Conservation (phyloP, 768 basidiomycete genomes). For the Phylloporus rhodoxanthus region DNA sequence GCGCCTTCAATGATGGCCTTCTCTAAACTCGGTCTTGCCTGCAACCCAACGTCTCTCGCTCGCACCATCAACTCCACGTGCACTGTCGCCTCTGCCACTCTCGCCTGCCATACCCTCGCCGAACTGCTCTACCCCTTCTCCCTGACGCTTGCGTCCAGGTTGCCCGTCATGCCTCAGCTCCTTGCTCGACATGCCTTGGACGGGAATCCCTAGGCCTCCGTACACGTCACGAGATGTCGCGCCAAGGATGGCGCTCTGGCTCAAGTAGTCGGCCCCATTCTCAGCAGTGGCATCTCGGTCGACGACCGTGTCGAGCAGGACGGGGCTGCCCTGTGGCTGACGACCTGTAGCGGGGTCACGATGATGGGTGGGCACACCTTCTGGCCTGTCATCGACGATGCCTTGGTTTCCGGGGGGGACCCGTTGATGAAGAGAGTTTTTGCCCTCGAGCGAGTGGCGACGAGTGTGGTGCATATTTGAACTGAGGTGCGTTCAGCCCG, state of each 20-base stretch:
- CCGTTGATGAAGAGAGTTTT: constrained; percentile 13
- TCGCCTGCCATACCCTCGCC: constrained; percentile 2
- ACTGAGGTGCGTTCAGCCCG: neutral
- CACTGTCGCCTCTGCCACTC: neutral
- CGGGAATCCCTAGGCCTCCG: constrained; percentile 26
- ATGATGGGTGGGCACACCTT: constrained; percentile 3
- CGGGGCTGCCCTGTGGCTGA: constrained; percentile 11
- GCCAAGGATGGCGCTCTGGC: constrained; percentile 25
- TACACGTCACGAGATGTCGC: constrained; percentile 33
- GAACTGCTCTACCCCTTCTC: constrained; percentile 17
- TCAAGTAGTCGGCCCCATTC: constrained; percentile 5
- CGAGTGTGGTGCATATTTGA: constrained; percentile 12
- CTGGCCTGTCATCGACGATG: constrained; percentile 1
- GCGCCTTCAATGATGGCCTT: neutral
- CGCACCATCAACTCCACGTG: constrained; percentile 1
- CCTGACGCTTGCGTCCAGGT: constrained; percentile 24
- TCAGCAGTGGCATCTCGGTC: constrained; percentile 29
- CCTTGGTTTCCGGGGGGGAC: neutral
- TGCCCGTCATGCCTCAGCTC: constrained; percentile 34
- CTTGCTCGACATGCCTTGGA: constrained; percentile 30
- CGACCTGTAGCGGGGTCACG: constrained; percentile 2
- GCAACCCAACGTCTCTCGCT: constrained; percentile 8
- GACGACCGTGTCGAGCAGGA: constrained; percentile 27
- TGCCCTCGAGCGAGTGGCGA: constrained; percentile 19
- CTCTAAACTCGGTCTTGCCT: constrained; percentile 6